Percentiles rank a stretch among this genome's conserved stretches.
Evolutionary conservation across 1,284 basidiomycete genomes (phyloP).

Genomic region (Fomitopsis schrenkii): DNA sequence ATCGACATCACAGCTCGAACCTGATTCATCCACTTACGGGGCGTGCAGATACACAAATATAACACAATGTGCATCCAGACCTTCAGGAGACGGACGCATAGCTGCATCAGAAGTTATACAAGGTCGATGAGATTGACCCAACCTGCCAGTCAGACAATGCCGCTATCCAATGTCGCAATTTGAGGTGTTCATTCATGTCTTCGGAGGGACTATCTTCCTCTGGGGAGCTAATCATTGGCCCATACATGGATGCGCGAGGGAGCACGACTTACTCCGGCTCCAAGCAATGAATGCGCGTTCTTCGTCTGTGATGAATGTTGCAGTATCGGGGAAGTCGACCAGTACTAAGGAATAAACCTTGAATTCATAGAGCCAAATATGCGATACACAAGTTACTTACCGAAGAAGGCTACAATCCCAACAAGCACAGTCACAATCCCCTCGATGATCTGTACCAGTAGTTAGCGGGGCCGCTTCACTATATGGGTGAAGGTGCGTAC

Average conservation of each 20-base stretch:
- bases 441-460: constrained; percentile 41
- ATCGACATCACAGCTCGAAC: neutral
- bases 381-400: constrained; percentile 25
- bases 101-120: neutral
- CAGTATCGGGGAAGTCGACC: constrained; percentile 57
- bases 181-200: constrained; percentile 64
- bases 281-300: constrained; percentile 58
- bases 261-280: constrained; percentile 46
- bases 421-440: constrained; percentile 48
- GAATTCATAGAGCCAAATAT: neutral
- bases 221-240: neutral
- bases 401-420: constrained; percentile 40
- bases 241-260: neutral
- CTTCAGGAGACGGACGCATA: neutral
- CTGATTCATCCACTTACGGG: neutral
- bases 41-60: constrained; percentile 16
- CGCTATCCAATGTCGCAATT: constrained; percentile 45
- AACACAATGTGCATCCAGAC: constrained; percentile 39
- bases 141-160: constrained; percentile 67
- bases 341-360: constrained; percentile 48
- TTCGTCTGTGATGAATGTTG: constrained; percentile 54
- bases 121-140: no score
- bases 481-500: constrained; percentile 25
- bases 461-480: neutral
- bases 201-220: constrained; percentile 23